Evolutionary conservation across 768 basidiomycete species (phyloP).

Genomic region (Podaxis sp.): DNA sequence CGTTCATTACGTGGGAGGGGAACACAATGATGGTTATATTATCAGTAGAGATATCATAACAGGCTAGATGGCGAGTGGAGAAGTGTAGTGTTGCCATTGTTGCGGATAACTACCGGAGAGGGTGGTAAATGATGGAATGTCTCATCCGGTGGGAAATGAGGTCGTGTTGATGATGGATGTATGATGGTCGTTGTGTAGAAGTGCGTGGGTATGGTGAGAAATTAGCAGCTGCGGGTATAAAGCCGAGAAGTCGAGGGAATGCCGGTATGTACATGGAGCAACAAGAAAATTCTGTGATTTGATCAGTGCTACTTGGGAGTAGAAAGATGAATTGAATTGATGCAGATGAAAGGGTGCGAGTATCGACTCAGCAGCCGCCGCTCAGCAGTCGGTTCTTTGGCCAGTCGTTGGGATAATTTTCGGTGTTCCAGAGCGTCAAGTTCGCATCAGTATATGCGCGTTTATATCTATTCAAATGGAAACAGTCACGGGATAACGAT

Average conservation of each 20-base stretch:
- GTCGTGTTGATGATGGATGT: background rate
- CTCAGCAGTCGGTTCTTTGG: slow-evolving; percentile 38
- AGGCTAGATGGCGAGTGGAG: background rate
- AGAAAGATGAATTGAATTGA: background rate
- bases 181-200: background rate
- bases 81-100: background rate
- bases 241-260: background rate
- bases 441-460: slow-evolving; percentile 44
- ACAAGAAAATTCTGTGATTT: slow-evolving; percentile 5
- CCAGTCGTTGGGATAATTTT: slow-evolving; percentile 33
- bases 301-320: background rate
- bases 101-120: background rate
- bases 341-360: background rate
- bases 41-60: slow-evolving; percentile 11
- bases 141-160: background rate
- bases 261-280: background rate
- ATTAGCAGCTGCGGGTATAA: background rate
- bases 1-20: background rate
- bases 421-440: slow-evolving; percentile 35
- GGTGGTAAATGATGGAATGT: background rate
- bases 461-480: slow-evolving; percentile 28
- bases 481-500: background rate
- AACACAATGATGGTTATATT: slow-evolving; percentile 7
- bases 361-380: slow-evolving; percentile 11
- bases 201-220: slow-evolving; percentile 7